Conservation (phyloP, 225 moss, liverwort and hornwort species). For the Sphagnum tenellum region DNA sequence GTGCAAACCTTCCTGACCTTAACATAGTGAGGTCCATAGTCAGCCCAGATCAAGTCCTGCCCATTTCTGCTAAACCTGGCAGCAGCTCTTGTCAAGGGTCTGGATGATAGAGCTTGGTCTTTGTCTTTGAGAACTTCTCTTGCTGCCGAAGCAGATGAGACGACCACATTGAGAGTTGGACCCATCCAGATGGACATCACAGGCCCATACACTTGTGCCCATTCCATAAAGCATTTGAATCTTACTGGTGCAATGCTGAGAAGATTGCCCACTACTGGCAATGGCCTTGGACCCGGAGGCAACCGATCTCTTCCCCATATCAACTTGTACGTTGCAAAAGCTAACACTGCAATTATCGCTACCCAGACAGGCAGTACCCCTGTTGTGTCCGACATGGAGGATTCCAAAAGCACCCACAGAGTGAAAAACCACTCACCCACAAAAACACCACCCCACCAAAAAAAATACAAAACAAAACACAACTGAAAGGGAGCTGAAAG, state of each 20-base stretch:
- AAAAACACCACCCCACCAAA: too few relatives aligned
- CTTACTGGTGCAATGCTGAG: constrained; percentile 64
- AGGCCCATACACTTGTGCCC: constrained; percentile 72
- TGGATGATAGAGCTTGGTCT: constrained; percentile 60
- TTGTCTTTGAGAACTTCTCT: constrained; percentile 78
- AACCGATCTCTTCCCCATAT: constrained; percentile 21
- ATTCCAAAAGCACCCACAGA: too few relatives aligned
- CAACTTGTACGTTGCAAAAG: constrained; percentile 27
- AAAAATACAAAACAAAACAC: too few relatives aligned
- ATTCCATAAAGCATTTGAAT: constrained; percentile 75
- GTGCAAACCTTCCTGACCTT: constrained; percentile 95
- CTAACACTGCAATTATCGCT: constrained; percentile 22
- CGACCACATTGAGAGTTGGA: constrained; percentile 74
- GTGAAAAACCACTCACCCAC: too few relatives aligned
- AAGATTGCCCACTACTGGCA: constrained; percentile 81
- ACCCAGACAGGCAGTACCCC: too few relatives aligned
- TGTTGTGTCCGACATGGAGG: too few relatives aligned
- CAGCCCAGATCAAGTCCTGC: constrained; percentile 98
- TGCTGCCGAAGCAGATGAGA: constrained; percentile 60
- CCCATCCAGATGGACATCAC: constrained; percentile 92
- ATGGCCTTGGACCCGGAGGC: constrained; percentile 78
- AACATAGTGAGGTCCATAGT: constrained; percentile 92
- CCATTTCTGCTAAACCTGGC: constrained; percentile 80
- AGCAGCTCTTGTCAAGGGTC: constrained; percentile 69
- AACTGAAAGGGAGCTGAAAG: too few relatives aligned